Evolutionary conservation across 306 rosid genomes (phyloP).

Genomic region (Rubus parviflorus): DNA sequence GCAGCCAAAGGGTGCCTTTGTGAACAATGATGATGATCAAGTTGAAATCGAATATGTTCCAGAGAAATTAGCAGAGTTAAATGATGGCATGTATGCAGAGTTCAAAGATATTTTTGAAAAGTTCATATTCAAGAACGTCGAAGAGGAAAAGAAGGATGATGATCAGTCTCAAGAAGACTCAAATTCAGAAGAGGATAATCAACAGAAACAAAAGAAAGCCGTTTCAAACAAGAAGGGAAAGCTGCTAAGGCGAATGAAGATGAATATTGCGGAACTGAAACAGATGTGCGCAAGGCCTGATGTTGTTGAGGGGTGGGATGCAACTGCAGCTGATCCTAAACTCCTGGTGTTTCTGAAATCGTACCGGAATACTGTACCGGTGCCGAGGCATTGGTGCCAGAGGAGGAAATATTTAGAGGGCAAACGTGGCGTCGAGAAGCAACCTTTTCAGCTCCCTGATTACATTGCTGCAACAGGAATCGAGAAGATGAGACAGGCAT

Average conservation of each 20-base stretch:
- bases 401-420: constrained; percentile 97
- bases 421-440: constrained; percentile 93
- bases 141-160: constrained; percentile 73
- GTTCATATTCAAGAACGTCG: constrained; percentile 42
- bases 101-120: constrained; percentile 79
- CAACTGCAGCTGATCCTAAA: constrained; percentile 94
- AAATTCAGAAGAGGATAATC: constrained; percentile 78
- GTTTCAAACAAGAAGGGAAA: constrained; percentile 86
- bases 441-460: constrained; percentile 96
- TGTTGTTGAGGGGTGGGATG: constrained; percentile 82
- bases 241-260: constrained; percentile 94
- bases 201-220: constrained; percentile 65
- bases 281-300: neutral
- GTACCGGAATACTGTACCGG: constrained; percentile 90
- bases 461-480: constrained; percentile 98
- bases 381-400: constrained; percentile 99
- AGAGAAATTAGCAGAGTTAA: constrained; percentile 62
- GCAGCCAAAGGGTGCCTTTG: constrained; percentile 47
- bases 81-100: constrained; percentile 72
- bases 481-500: constrained; percentile 96
- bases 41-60: constrained; percentile 84
- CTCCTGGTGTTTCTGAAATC: constrained; percentile 84
- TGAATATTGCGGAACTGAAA: neutral
- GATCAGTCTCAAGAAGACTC: constrained; percentile 52
- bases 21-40: constrained; percentile 47